Evolutionary conservation across 805 yeast species (phyloP), one percentile per base, ranked within the genome.

Genomic region (Metschnikowia lunata): DNA sequence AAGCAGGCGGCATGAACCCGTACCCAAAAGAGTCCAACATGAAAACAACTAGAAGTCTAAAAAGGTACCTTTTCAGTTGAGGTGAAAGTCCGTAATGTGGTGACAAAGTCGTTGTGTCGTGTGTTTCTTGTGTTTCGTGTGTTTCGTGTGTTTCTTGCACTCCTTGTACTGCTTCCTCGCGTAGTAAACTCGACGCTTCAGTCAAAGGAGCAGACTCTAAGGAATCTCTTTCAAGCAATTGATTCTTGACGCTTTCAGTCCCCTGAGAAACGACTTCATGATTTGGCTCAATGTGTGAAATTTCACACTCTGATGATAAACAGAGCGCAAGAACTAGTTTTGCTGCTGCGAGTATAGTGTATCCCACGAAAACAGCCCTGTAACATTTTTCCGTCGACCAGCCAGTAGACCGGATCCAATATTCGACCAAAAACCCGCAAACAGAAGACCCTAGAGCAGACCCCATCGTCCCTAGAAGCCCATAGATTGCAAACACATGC

Each of bases 11-110:
- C 88, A 88, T 85, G 62, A 89, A 85, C 1, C 97, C 96, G 50
- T 80, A 81, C 0, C 95, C 97, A 39, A 89, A 73, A 1, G 96
- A 88, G 62, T 89, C 97, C 28, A 87, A 58, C 81, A 87, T 86
- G 58, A 89, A 90, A 13, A 83, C 72, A 7, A 75, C 60, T 23
- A 83, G 62, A 6, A 84, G 64, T 40, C 74, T 74, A 18, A 74
- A 60, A 37, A 83, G 58, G 8, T 75, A 64, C 7, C 66, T 52
- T 8, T 60, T 63, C 0, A 85, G 71, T 13, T 67, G 64, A 8
- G 67, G 59, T 0, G 83, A 72, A 10, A 75, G 55, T 1, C 71
- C 69, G 1, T 66, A 30, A 4, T 29, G 37, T 27, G 30, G 26
- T 12, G 23, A n/a, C 8, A 11, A 67, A 0, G 64, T 6, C 12